Conservation (phyloP, 169 alveolate genomes). For the Plasmodium fragile region DNA sequence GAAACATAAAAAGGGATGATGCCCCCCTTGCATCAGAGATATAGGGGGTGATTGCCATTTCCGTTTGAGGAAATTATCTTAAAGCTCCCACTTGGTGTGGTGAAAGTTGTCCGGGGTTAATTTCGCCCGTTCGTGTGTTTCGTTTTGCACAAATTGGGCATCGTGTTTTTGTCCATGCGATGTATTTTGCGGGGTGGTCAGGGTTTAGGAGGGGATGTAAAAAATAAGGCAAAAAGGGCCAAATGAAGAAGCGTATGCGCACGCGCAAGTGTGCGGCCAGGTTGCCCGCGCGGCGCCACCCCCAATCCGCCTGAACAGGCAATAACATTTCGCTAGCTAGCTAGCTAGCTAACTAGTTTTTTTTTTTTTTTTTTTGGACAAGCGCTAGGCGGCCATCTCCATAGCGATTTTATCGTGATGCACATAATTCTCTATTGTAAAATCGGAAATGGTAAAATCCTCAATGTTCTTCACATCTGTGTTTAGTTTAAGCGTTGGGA, state of each 20-base stretch:
- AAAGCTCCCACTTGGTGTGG: neutral
- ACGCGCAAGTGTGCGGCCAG: neutral
- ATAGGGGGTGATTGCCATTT: neutral
- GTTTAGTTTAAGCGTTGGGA: conserved; percentile 95
- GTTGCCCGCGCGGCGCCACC: neutral
- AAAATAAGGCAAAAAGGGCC: neutral
- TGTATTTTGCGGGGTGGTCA: neutral
- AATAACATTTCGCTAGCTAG: neutral
- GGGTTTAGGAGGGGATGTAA: neutral
- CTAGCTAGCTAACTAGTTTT: neutral
- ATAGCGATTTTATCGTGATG: conserved; percentile 92
- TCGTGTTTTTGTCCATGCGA: neutral
- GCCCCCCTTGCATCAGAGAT: neutral
- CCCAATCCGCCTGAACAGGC: neutral
- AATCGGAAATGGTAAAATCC: conserved; percentile 91
- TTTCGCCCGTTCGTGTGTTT: neutral
- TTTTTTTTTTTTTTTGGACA: too few relatives aligned
- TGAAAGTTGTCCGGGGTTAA: neutral
- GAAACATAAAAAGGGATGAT: neutral
- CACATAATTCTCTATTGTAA: conserved; percentile 92
- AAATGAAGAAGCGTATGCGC: neutral
- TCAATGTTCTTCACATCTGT: conserved; percentile 90
- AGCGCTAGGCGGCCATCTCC: conserved; percentile 93
- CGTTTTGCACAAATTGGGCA: neutral
- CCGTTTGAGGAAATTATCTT: neutral